phyloP scores from a whole-genome alignment of 352 stramenopile genomes.

The Pythium vanterpoolii region DNA sequence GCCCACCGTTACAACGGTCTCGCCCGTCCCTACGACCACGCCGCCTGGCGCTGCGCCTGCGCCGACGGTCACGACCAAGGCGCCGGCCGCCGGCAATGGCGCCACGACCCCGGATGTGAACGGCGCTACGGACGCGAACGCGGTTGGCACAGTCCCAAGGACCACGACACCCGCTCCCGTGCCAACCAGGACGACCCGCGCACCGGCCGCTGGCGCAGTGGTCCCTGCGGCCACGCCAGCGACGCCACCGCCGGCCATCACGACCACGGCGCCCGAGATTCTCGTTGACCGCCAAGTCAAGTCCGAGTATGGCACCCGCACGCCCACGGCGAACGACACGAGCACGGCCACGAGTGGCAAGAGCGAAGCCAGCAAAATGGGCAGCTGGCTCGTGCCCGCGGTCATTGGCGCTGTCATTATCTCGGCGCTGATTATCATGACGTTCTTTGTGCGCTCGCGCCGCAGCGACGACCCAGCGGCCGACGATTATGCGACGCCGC shows the following conservation, averaged over 20 bases:
- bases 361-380: constrained; percentile 22
- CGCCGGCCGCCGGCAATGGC: not conserved
- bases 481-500: constrained; percentile 49
- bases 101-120: not conserved
- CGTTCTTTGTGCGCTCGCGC: constrained; percentile 55
- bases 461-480: constrained; percentile 27
- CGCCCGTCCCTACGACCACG: not conserved
- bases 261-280: constrained; percentile 26
- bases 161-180: constrained; percentile 13
- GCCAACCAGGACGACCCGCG: constrained; percentile 16
- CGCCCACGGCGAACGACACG: constrained; percentile 32
- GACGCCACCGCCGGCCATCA: constrained; percentile 27
- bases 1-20: constrained; percentile 2
- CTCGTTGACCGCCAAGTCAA: constrained; percentile 36
- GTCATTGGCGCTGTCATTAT: constrained; percentile 59
- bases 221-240: constrained; percentile 6
- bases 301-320: constrained; percentile 46
- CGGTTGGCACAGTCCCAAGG: not conserved
- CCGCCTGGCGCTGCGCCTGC: not conserved
- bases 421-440: constrained; percentile 49
- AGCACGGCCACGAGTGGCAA: constrained; percentile 14
- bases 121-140: not conserved
- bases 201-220: constrained; percentile 13
- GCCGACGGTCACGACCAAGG: constrained; percentile 3
- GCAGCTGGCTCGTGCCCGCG: constrained; percentile 52